phyloP scores from a whole-genome alignment of 768 basidiomycete species.

The Calocybe cyanea region DNA sequence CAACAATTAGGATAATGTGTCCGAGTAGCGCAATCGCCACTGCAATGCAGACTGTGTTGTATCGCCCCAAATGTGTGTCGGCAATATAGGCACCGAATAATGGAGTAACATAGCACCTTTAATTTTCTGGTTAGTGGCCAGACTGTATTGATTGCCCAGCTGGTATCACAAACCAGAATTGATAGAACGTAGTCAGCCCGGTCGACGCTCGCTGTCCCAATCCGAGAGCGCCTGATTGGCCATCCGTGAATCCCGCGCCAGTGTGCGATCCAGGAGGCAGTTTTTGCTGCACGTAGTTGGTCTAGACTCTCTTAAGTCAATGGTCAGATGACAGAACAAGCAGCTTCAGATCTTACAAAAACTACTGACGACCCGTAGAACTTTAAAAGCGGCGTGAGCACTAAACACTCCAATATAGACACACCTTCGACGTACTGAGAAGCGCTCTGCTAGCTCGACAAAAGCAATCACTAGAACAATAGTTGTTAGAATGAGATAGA shows the following conservation, averaged over 20 bases:
- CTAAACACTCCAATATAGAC: too few species aligned
- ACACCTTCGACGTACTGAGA: conserved; percentile 44
- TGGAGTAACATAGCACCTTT: conserved; percentile 63
- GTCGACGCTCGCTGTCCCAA: conserved; percentile 68
- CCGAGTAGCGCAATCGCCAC: conserved; percentile 58
- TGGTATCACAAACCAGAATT: conserved; percentile 48
- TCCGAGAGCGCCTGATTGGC: conserved; percentile 66
- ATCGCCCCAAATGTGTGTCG: conserved; percentile 72
- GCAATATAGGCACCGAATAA: conserved; percentile 71
- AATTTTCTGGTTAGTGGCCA: background rate
- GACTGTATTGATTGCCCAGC: background rate
- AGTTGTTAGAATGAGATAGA: background rate
- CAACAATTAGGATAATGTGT: conserved; percentile 60
- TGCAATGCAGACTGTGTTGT: conserved; percentile 66
- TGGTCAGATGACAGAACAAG: background rate
- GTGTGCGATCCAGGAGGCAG: conserved; percentile 64
- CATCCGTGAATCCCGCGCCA: conserved; percentile 49
- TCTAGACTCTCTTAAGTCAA: conserved; percentile 40
- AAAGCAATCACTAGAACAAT: conserved; percentile 53
- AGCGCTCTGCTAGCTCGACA: conserved; percentile 70
- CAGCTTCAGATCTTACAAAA: conserved; percentile 33
- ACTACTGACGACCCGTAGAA: conserved; percentile 48
- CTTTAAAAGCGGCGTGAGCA: conserved; percentile 14
- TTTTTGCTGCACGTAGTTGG: conserved; percentile 72
- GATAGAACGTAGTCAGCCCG: conserved; percentile 67